Evolutionary conservation across 805 yeast genomes (phyloP).

Genomic region (Yueomyces sp.): DNA sequence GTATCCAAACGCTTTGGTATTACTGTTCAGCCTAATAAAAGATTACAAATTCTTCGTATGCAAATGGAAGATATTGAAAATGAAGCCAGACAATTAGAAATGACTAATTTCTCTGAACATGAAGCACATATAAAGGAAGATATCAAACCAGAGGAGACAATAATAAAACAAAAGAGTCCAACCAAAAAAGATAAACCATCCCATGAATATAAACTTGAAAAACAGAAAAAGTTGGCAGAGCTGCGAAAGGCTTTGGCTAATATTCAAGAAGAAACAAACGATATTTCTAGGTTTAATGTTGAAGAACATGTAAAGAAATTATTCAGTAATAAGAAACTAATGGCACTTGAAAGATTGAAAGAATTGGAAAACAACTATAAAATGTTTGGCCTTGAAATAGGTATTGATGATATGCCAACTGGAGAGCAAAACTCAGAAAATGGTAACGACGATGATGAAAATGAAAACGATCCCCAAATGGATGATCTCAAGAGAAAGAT

Average conservation of each 20-base stretch:
- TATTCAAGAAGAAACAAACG: conserved; percentile 64
- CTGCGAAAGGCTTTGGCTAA: conserved; percentile 45
- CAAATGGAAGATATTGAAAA: conserved; percentile 76
- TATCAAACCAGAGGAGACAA: not conserved
- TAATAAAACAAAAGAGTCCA: not conserved
- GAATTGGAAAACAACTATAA: conserved; percentile 57
- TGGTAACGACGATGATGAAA: not conserved
- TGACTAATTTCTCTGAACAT: conserved; percentile 59
- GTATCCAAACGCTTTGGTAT: conserved; percentile 28
- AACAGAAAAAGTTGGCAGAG: conserved; percentile 42
- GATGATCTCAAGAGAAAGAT: conserved; percentile 8
- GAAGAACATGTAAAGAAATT: conserved; percentile 38
- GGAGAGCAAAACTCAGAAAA: not conserved
- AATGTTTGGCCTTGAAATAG: conserved; percentile 48
- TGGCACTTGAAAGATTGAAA: conserved; percentile 59
- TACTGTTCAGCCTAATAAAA: conserved; percentile 57
- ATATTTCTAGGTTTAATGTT: conserved; percentile 52
- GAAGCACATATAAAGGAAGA: conserved; percentile 4
- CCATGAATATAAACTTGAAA: conserved; percentile 18
- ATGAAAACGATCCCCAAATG: not conserved
- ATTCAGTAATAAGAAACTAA: conserved; percentile 43
- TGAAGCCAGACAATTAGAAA: conserved; percentile 77
- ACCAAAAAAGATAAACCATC: conserved; percentile 23
- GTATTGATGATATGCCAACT: conserved; percentile 6
- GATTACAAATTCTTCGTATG: conserved; percentile 62